Percentiles rank a stretch among this genome's conserved stretches.
Conservation (phyloP, 2,329 filamentous ascomycete species). For the Fusarium multiceps region DNA sequence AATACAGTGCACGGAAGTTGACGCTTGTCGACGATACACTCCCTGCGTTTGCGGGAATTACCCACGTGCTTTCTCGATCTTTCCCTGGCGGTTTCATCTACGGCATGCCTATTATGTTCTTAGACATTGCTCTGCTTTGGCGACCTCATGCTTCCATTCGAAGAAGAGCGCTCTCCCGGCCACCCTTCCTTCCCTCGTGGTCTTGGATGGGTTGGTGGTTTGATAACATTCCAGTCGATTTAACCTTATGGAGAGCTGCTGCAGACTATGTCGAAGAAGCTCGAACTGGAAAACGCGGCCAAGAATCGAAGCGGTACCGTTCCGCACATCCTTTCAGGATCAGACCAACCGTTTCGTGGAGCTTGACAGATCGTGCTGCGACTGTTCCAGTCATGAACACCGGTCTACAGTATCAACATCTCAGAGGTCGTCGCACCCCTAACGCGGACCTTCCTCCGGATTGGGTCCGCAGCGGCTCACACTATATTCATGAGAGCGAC, state of each 20-base stretch:
- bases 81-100: conserved; percentile 58
- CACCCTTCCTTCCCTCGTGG: conserved; percentile 58
- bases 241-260: conserved; percentile 56
- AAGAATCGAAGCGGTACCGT: conserved; percentile 51
- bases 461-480: conserved; percentile 53
- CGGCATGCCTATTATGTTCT: conserved; percentile 60
- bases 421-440: conserved; percentile 50
- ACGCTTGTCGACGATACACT: conserved; percentile 57
- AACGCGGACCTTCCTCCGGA: conserved; percentile 51
- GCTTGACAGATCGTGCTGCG: conserved; percentile 54
- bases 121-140: conserved; percentile 59
- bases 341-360: conserved; percentile 53
- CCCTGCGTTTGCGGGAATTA: conserved; percentile 57
- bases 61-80: conserved; percentile 54
- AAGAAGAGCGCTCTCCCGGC: conserved; percentile 51
- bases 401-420: conserved; percentile 55
- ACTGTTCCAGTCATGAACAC: conserved; percentile 52
- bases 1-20: conserved; percentile 56
- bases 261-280: conserved; percentile 58
- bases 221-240: conserved; percentile 56
- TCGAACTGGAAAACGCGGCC: conserved; percentile 47
- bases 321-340: conserved; percentile 54
- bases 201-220: conserved; percentile 63
- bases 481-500: conserved; percentile 57
- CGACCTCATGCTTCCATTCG: conserved; percentile 57